A percentile compares a stretch with the other conserved stretches of the same genome.
phyloP scores from a whole-genome alignment of 176 grass and related monocot species.

The sorghum (Sorghum bicolor) region Sorghum_bicolor_NCBIv3 NC_012875.2:53178001-53178500 shows the following conservation, averaged over 20 bases:
- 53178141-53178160: background rate
- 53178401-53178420: background rate
- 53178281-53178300: background rate
- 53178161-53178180: background rate
- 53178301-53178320: background rate
- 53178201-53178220: background rate
- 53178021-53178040: background rate
- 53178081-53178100: background rate
- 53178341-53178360: background rate
- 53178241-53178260: background rate
- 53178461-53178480: background rate
- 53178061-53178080: background rate
- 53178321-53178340: background rate
- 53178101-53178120: background rate
- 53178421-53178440: too few species aligned
- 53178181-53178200: background rate
- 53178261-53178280: background rate
- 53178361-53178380: background rate
- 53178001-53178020: background rate
- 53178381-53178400: background rate
- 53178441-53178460: slow-evolving; percentile 11
- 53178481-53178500: background rate
- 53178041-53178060: background rate
- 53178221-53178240: background rate
- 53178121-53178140: background rate